Evolutionary conservation across 352 stramenopile species (phyloP), one percentile per base, ranked within the genome.

Genomic region (Globisporangium emineosum): DNA sequence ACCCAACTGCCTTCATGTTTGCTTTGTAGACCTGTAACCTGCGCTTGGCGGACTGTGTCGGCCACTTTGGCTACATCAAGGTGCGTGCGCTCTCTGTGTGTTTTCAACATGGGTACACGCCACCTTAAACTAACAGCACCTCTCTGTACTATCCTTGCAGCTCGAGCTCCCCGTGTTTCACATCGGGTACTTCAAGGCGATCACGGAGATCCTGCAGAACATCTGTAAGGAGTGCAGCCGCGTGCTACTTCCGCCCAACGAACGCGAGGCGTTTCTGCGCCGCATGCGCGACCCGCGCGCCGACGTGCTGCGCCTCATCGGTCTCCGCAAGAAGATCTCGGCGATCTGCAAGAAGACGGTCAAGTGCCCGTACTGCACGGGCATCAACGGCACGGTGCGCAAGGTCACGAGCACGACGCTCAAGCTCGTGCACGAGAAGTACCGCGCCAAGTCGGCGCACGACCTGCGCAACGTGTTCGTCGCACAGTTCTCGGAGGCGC

Each of bases 101-200:
- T 23, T 19, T 3, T 27, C 15, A 30, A 12, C 15, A 65, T 33
- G 55, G 55, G 5, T 32, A 29, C 4, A 33, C n/a, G n/a, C n/a
- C n/a, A 4, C 33, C 4, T 2, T 52, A 23, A 23, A 5, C 29
- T 32, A 5, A 32, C 17, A 33, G 4, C 35, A n/a, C 33, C n/a
- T 37, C 3, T 5, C 6, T 40, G 7, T 10, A 5, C n/a, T 17
- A 25, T 9, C 9, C 12, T n/a, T 12, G 2, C 45, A 66, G 58
- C 76, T 99, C 35, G 93, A 97, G 67, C 87, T 99, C 35, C 98
- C 98, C 0, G 97, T 99, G 60, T 99, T 99, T 75, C 98, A 99
- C 81, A 99, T 99, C 76, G 98, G 98, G 5, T 99, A 98, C 76
- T 98, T 99, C 71, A 99, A 99, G 66, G 94, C 98, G 67, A 99